Conservation (phyloP, 495 filamentous ascomycete species). For the Lasiosphaeria miniovina region DNA sequence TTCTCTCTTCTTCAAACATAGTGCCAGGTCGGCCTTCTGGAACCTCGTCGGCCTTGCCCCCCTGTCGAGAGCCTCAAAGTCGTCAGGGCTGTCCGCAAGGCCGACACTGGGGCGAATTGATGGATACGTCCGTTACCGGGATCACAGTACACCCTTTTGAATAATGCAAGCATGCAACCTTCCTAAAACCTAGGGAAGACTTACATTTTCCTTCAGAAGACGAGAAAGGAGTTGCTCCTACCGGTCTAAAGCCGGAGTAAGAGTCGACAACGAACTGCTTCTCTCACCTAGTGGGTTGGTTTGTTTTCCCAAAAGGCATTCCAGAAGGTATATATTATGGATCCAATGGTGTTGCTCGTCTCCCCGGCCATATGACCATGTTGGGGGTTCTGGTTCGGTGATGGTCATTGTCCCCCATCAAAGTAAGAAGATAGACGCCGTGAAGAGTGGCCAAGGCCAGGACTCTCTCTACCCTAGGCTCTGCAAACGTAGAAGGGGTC, state of each 20-base stretch:
- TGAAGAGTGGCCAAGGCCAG: slow-evolving; percentile 15
- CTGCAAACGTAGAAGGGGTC: slow-evolving; percentile 17
- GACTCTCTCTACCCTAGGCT: background rate
- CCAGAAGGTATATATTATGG: background rate
- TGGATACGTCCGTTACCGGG: slow-evolving; percentile 21
- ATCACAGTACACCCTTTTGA: slow-evolving; percentile 14
- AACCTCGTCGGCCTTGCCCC: slow-evolving; percentile 14
- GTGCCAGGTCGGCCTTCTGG: slow-evolving; percentile 9
- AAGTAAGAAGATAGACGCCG: background rate
- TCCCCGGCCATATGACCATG: background rate
- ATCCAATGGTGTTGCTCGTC: background rate
- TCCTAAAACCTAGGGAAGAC: background rate
- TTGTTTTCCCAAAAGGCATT: background rate
- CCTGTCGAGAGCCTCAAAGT: slow-evolving; percentile 9
- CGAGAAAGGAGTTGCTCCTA: background rate
- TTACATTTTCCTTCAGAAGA: background rate
- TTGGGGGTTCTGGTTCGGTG: background rate
- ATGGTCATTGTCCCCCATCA: background rate
- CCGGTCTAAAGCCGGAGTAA: too few species aligned
- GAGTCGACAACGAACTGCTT: background rate
- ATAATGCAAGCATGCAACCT: too few species aligned
- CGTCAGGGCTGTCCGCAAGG: slow-evolving; percentile 10
- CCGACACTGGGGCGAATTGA: slow-evolving; percentile 10
- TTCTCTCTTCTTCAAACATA: slow-evolving; percentile 4
- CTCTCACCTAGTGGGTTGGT: background rate